These are phyloP conservation scores for Dicorynia guianensis DNA, from an alignment of 306 rosid genomes.

Conservation along the genomic window DNA sequence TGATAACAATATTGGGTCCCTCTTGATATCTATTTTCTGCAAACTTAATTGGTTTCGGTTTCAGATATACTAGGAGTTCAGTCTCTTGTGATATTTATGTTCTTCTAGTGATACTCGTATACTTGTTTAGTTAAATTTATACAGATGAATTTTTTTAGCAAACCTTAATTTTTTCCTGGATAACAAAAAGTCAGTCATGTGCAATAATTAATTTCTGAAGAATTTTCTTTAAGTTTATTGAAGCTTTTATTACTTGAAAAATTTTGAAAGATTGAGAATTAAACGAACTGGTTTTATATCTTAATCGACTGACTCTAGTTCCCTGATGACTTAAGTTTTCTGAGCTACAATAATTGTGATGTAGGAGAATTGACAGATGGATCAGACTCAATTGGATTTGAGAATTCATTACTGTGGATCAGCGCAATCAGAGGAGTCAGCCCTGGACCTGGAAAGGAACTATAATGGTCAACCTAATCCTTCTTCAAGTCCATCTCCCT, in stretches of 20 bases:
- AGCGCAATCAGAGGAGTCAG: slow-evolving; percentile 86
- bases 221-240: slow-evolving; percentile 23
- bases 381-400: slow-evolving; percentile 61
- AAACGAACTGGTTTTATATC: slow-evolving; percentile 25
- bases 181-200: neutral
- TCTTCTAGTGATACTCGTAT: slow-evolving; percentile 29
- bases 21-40: slow-evolving; percentile 18
- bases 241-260: slow-evolving; percentile 36
- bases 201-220: neutral
- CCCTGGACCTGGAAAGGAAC: slow-evolving; percentile 83
- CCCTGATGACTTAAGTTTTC: slow-evolving; percentile 24
- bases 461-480: slow-evolving; percentile 67
- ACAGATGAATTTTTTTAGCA: slow-evolving; percentile 12
- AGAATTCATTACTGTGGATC: slow-evolving; percentile 80
- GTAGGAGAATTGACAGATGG: slow-evolving; percentile 85
- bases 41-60: slow-evolving; percentile 11
- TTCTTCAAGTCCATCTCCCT: slow-evolving; percentile 73
- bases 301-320: slow-evolving; percentile 14
- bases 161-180: slow-evolving; percentile 32
- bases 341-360: slow-evolving; percentile 38
- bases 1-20: too few species aligned
- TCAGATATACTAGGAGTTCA: slow-evolving; percentile 17
- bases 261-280: slow-evolving; percentile 36
- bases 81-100: slow-evolving; percentile 27
- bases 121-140: slow-evolving; percentile 27